Evolutionary conservation across 2,329 filamentous ascomycete genomes (phyloP).

Genomic region (Sphaerulina populicola): DNA sequence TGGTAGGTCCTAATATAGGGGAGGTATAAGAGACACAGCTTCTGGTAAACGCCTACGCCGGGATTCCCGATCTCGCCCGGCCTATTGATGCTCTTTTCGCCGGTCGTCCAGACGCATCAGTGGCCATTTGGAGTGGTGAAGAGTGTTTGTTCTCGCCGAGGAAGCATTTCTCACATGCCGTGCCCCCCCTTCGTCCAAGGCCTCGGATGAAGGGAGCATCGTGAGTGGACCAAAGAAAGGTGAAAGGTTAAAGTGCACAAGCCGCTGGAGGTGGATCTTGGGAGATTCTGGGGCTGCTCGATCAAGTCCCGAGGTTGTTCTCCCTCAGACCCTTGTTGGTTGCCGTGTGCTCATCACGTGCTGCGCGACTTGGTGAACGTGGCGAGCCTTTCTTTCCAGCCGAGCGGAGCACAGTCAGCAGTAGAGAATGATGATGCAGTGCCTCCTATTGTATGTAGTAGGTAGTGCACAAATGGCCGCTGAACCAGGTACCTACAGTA

Average conservation of each 20-base stretch:
- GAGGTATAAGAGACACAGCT: conserved; percentile 9
- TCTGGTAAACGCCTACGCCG: conserved; percentile 3
- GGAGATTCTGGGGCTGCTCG: conserved; percentile 6
- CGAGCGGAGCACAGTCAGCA: no score
- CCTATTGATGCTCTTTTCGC: conserved; percentile 6
- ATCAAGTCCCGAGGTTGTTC: conserved; percentile 13
- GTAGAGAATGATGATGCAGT: no score
- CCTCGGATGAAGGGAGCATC: conserved; percentile 23
- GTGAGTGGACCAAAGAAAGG: conserved; percentile 12
- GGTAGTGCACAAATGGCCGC: no score
- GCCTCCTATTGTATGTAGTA: no score
- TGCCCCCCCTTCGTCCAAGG: conserved; percentile 1
- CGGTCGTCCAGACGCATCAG: conserved; percentile 7
- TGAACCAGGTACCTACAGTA: no score
- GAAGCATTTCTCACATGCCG: conserved; percentile 6
- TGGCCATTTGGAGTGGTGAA: conserved; percentile 4
- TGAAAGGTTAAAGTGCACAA: conserved; percentile 14
- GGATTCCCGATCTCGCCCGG: conserved; percentile 17
- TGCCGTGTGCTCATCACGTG: conserved; percentile 7
- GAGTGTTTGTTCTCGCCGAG: conserved; percentile 5
- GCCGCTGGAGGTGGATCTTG: conserved; percentile 5
- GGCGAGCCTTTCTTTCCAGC: no score
- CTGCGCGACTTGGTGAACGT: background rate
- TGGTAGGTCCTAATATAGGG: conserved; percentile 2
- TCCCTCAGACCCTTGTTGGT: background rate